Base-by-base conservation (phyloP, 2,329 filamentous ascomycete species). In the Sporothrix schenckii region DNA sequence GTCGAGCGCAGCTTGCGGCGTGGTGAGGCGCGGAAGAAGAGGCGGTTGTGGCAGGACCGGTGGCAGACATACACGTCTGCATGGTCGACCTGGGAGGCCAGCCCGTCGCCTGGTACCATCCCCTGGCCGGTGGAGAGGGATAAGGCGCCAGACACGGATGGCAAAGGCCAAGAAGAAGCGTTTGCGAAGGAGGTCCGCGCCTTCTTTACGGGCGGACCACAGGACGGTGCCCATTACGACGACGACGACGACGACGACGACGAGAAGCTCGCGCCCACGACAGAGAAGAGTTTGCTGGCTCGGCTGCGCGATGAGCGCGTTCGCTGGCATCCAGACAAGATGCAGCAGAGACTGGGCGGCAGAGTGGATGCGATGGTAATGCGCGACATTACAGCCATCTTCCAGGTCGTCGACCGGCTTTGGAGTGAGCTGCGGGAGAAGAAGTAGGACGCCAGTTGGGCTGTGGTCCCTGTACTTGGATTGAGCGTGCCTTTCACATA, bases 261-360 rank as follows among this genome's bases (percentile, higher is more conserved):
- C 10, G 27, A 39, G 27, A 39, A 63, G 16, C 14, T 16, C 11
- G 65, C 44, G 34, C 27, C 81, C 2, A 75, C 83, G 2, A 83
- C 83, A 24, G 82, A 84, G 75, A 80, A 77, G 71, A 80, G 81
- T 11, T 83, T 84, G 66, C 77, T 83, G 24, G 80, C 82, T 9
- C 81, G 79, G 71, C 83, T 98, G 68, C 97, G 97, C 80, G 83
- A 88, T 5, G 95, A 99, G 82, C 88, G 95, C 67, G 89, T 98
- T 21, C 86, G 93, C 19, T 99, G 95, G 95, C 95, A 99, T 82
- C 95, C 95, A 4, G 95, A 99, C 81, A 99, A 98, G 83, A 91
- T 98, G 70, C 93, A 97, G 82, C 95, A 97, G 81, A 88, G 89
- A 68, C 89, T 97, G 72, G 92, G 93, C 3, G 88, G 87, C 27